Base-by-base conservation (phyloP, 257 asterid species). In the Solanum pinnatisectum region DNA sequence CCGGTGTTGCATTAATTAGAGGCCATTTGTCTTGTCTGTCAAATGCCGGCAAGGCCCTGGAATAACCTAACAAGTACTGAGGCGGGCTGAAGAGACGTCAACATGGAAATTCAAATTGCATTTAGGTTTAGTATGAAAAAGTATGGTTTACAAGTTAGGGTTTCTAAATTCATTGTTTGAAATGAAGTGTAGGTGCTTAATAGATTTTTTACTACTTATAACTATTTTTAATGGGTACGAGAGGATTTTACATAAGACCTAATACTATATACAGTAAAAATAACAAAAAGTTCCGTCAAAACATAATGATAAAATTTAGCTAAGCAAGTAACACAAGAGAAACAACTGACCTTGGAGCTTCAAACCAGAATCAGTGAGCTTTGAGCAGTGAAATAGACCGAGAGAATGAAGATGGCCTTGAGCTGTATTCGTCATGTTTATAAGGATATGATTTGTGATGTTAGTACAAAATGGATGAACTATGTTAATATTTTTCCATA, bases 401-500 rank as follows among this genome's bases (percentile, higher is more conserved):
- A 94, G 92, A 90, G 94, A 82, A 88, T 83, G 85, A 88, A 96
- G 98, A 78, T 68, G 88, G 67, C 98, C 98, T 85, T 89, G 93
- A 73, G 98, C 96, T 90, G 95, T 92, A 52, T 93, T 83, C 3
- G 96, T 92, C 87, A 96, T 89, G 87, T 83, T 87, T 67, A 94
- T 49, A 89, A 96, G 98, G 88, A 87, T 88, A 82, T 91, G 92
- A 88, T 95, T 90, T 2, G 90, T 92, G 68, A 95, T 89, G 77
- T 88, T 91, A 42, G 37, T 10, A 89, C 88, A 82, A 89, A 92
- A 85, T 7, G 94, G 93, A 90, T n/a, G 59, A 33, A 89, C 91
- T 83, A 95, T 90, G 81, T 89, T 85, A 88, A 95, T 71, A 67
- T 90, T 91, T 83, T 90, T 92, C 99, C 98, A 96, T 39, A 95